Percentiles rank a stretch among this genome's conserved stretches.
Conservation (phyloP, 345 rosid genomes). For the Gynandropsis gynandra region DNA sequence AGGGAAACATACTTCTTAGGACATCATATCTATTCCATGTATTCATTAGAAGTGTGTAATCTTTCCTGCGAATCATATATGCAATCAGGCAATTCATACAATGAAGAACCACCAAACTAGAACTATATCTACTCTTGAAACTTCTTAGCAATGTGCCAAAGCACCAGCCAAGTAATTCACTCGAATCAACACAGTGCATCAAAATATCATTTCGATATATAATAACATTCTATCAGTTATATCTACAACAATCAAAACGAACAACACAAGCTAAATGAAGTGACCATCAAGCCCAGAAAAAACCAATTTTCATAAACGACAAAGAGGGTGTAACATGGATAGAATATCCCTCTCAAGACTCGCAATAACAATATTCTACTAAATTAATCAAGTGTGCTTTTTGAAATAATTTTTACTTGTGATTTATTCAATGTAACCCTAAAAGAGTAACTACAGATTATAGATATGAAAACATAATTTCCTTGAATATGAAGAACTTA, state of each 20-base stretch:
- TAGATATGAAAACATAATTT: background rate
- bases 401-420: background rate
- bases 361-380: no score
- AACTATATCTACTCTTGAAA: background rate
- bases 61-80: constrained; percentile 42
- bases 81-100: background rate
- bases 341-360: no score
- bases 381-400: no score
- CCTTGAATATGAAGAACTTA: background rate
- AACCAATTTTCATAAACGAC: no score
- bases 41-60: constrained; percentile 74
- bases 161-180: background rate
- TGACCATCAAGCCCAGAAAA: no score
- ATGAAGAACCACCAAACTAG: background rate
- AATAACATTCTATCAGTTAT: background rate
- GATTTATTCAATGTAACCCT: background rate
- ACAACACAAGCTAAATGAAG: no score
- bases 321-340: no score
- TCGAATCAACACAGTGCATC: background rate
- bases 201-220: background rate
- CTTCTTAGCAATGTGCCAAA: no score
- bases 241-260: no score
- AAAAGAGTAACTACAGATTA: background rate
- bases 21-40: constrained; percentile 98
- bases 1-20: constrained; percentile 77